Conservation (phyloP, 352 stramenopile species). For the Pythium myriotylum region DNA sequence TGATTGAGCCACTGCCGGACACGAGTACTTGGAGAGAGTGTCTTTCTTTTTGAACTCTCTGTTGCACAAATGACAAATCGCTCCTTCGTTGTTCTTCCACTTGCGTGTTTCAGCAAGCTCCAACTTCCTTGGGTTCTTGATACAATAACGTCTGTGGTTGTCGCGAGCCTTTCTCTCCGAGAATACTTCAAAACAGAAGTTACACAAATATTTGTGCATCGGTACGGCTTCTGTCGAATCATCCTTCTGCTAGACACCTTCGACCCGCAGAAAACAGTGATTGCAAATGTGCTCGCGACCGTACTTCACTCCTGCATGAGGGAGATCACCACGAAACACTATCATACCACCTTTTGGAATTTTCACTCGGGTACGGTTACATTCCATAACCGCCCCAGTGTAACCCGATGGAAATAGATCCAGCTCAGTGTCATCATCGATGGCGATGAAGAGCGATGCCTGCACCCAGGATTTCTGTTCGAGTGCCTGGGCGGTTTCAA, state of each 20-base stretch:
- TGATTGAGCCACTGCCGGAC: not conserved
- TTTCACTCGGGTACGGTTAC: not conserved
- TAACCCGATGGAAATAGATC: conserved; percentile 1
- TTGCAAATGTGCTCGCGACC: not conserved
- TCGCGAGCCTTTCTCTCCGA: not conserved
- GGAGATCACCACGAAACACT: conserved; percentile 5
- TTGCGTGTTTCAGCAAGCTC: too few species aligned
- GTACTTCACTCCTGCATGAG: not conserved
- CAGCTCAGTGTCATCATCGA: not conserved
- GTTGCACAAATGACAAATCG: not conserved
- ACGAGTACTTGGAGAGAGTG: not conserved
- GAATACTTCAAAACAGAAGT: not conserved
- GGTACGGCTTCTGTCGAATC: not conserved
- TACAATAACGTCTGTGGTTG: conserved; percentile 4
- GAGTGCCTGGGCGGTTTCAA: not conserved
- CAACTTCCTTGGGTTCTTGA: not conserved
- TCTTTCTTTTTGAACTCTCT: conserved; percentile 4
- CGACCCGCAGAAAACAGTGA: not conserved
- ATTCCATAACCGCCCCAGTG: not conserved
- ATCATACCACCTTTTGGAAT: not conserved
- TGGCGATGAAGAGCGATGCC: not conserved
- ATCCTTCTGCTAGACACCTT: not conserved
- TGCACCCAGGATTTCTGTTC: conserved; percentile 3
- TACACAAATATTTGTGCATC: conserved; percentile 1
- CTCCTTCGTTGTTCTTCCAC: conserved; percentile 5